phyloP scores from a whole-genome alignment of 352 stramenopile species.

The Globisporangium rhizosaccharum region DNA sequence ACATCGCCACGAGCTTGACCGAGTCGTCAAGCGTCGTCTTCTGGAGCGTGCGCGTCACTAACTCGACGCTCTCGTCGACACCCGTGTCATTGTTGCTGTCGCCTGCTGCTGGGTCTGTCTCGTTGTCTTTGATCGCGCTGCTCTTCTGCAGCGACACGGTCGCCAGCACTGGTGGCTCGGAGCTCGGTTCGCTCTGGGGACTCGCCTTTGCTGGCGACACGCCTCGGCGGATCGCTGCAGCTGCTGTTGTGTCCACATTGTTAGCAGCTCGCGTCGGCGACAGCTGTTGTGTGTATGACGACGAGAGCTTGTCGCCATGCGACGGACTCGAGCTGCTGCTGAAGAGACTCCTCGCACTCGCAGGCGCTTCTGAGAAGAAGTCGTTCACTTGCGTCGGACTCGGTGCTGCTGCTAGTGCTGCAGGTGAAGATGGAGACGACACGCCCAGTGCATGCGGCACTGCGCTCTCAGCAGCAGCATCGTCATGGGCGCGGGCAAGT shows the following conservation, averaged over 20 bases:
- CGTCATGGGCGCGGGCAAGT: not conserved
- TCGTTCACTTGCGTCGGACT: conserved; percentile 24
- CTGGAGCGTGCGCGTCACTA: conserved; percentile 4
- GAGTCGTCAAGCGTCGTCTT: conserved; percentile 52
- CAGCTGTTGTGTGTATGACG: too few relatives aligned
- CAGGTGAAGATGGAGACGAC: not conserved
- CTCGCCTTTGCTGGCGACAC: too few relatives aligned
- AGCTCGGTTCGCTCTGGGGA: conserved; percentile 19
- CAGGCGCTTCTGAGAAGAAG: conserved; percentile 25
- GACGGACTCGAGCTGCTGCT: conserved; percentile 2
- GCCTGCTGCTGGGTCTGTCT: conserved; percentile 5
- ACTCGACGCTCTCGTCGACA: conserved; percentile 1
- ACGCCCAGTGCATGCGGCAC: not conserved
- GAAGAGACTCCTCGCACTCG: conserved; percentile 37
- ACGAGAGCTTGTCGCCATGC: not conserved
- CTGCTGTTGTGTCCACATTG: not conserved
- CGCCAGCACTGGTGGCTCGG: conserved; percentile 11
- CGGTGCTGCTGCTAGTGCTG: not conserved
- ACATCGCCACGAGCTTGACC: conserved; percentile 69
- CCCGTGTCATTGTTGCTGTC: conserved; percentile 6
- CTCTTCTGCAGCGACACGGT: not conserved
- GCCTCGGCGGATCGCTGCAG: not conserved
- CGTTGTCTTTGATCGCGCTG: conserved; percentile 1
- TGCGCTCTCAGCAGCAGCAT: not conserved
- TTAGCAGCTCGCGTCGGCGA: not conserved